Evolutionary conservation across 805 yeast species (phyloP), one percentile per base, ranked within the genome.

Genomic region (Cyberlindnera sargentensis): DNA sequence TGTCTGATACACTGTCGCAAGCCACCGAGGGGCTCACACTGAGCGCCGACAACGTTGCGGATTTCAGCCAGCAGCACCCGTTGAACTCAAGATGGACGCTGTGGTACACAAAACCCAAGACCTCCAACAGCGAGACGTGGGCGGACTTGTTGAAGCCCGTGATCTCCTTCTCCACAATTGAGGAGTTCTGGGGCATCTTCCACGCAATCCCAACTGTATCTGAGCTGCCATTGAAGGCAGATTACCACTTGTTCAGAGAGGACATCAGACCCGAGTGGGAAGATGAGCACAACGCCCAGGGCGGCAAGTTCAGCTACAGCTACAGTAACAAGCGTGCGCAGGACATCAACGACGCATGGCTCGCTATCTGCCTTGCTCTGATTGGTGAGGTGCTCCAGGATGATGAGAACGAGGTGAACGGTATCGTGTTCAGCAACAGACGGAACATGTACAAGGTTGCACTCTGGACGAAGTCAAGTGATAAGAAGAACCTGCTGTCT

Each of bases 221-320:
- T 50, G 96, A 89, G 62, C 75, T 93, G 62, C 98, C 98, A 56
- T 62, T 83, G 58, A 86, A 82, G 67, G 85, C 96, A 9, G 98
- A 93, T 68, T 91, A 91, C 70, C 95, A 93, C 65, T 78, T 91
- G 60, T 93, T 93, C 75, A 84, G 91, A 70, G 85, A 84, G 62
- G 95, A 89, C 46, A 80, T 93, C 59, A 84, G 87, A 66, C 99
- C 99, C 44, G 98, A 93, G 75, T 93, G 99, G 99, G 99, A 93
- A 75, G 98, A 93, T 66, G 73, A 70, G 43, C 77, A 79, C 51
- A 93, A 93, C 68, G 66, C 85, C 47, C 74, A 81, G 55, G 99
- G 99, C 62, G 99, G 99, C 61, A 88, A 86, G 70, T 93, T 96
- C 96, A 74, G 85, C 36, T 85, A 77, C 68, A 82, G 76, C 67